These are phyloP conservation scores for Tetracladium maxilliforme DNA, from an alignment of 2,329 filamentous ascomycete genomes.

Conservation along the genomic window DNA sequence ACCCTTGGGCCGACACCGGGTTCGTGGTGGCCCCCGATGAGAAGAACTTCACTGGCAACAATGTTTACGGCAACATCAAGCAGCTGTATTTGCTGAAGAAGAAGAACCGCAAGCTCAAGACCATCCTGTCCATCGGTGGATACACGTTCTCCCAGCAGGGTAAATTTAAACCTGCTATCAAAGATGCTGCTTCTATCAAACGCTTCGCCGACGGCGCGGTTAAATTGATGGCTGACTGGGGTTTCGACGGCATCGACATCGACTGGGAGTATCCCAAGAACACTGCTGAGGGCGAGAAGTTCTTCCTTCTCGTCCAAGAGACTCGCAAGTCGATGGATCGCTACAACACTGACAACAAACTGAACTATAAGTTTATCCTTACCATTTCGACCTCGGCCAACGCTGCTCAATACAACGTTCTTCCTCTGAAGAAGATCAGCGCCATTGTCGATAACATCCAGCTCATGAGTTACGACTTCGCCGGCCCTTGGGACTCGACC, in stretches of 20 bases:
- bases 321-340: slow-evolving; percentile 24
- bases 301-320: slow-evolving; percentile 10
- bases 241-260: slow-evolving; percentile 10
- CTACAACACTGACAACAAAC: slow-evolving; percentile 24
- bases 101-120: slow-evolving; percentile 61
- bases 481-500: slow-evolving; percentile 49
- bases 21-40: slow-evolving; percentile 59
- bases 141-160: slow-evolving; percentile 71
- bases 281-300: slow-evolving; percentile 7
- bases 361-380: slow-evolving; percentile 31
- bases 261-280: slow-evolving; percentile 9
- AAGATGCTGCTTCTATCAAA: slow-evolving; percentile 30
- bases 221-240: slow-evolving; percentile 6
- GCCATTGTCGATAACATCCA: slow-evolving; percentile 34
- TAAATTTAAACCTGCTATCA: slow-evolving; percentile 54
- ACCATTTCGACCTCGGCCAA: slow-evolving; percentile 34
- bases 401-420: slow-evolving; percentile 24
- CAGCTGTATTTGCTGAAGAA: slow-evolving; percentile 70
- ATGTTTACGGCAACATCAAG: slow-evolving; percentile 70
- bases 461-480: slow-evolving; percentile 58
- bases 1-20: slow-evolving; percentile 53
- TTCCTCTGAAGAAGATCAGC: slow-evolving; percentile 28
- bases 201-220: slow-evolving; percentile 7
- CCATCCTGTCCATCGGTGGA: slow-evolving; percentile 68
- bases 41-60: slow-evolving; percentile 50